phyloP scores from a whole-genome alignment of 306 rosid genomes.

The Corylus americana region DNA sequence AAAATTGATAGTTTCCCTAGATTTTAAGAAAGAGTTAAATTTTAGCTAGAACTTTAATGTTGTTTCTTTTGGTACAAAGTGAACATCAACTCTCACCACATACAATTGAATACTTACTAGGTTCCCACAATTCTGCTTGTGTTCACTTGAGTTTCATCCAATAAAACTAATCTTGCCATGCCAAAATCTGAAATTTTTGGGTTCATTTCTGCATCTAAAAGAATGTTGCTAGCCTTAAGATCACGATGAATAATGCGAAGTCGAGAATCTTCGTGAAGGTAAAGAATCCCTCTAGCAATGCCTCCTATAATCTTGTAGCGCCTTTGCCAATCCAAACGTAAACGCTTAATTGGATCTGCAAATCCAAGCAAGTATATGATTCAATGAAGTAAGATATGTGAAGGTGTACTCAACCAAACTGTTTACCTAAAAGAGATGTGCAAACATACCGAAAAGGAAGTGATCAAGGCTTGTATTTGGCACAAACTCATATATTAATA shows the following conservation, averaged over 20 bases:
- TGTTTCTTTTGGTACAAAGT: neutral
- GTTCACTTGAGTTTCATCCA: constrained; percentile 34
- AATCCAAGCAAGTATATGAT: constrained; percentile 1
- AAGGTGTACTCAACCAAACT: neutral
- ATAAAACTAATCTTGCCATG: constrained; percentile 33
- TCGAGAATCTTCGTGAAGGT: constrained; percentile 53
- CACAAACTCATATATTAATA: too few relatives aligned
- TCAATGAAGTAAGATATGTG: neutral
- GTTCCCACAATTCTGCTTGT: constrained; percentile 44
- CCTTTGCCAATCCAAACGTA: constrained; percentile 31
- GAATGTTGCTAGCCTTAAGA: constrained; percentile 47
- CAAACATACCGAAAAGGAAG: constrained; percentile 45
- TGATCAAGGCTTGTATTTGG: constrained; percentile 11
- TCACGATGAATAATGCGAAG: constrained; percentile 42
- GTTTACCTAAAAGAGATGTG: constrained; percentile 3
- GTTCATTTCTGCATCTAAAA: constrained; percentile 40
- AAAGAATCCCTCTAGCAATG: constrained; percentile 39
- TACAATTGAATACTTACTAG: constrained; percentile 25
- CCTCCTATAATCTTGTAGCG: constrained; percentile 45
- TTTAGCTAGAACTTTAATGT: neutral
- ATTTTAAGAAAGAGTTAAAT: neutral
- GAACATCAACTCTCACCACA: neutral
- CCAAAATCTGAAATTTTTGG: constrained; percentile 58
- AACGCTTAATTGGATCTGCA: constrained; percentile 34
- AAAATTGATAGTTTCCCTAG: too few relatives aligned